Conservation (phyloP, 1,284 basidiomycete species). For the Meira nashicola region DNA sequence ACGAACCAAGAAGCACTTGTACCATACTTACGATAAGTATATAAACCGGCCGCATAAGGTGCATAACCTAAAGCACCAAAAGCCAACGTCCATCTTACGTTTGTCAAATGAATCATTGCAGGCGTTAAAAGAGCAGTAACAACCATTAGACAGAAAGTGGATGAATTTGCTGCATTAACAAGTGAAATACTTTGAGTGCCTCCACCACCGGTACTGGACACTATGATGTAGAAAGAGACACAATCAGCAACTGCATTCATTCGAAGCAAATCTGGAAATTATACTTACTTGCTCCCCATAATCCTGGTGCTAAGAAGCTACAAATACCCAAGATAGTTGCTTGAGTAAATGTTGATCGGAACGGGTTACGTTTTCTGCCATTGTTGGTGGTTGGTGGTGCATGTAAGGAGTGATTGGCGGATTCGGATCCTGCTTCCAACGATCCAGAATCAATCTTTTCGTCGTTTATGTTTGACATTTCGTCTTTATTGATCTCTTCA, state of each 20-base stretch:
- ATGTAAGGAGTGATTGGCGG: background rate
- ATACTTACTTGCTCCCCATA: conserved; percentile 53
- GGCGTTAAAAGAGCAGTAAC: conserved; percentile 41
- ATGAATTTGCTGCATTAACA: conserved; percentile 53
- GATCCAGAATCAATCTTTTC: background rate
- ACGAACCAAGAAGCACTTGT: conserved; percentile 46
- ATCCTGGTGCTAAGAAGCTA: conserved; percentile 52
- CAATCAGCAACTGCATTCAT: too few species aligned
- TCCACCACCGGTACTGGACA: conserved; percentile 50
- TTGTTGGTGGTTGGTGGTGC: background rate
- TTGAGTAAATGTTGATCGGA: conserved; percentile 36
- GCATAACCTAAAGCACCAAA: conserved; percentile 48
- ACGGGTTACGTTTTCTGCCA: conserved; percentile 12
- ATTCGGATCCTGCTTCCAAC: background rate
- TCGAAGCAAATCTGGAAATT: too few species aligned
- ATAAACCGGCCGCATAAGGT: conserved; percentile 52
- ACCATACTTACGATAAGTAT: conserved; percentile 34
- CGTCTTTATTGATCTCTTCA: too few species aligned
- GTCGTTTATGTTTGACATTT: too few species aligned
- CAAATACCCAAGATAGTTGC: conserved; percentile 50
- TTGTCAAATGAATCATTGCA: conserved; percentile 36
- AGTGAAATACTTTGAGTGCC: conserved; percentile 28
- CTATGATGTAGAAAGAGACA: too few species aligned
- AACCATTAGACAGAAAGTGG: conserved; percentile 53
- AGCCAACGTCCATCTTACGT: conserved; percentile 43